Evolutionary conservation across 495 filamentous ascomycete species (phyloP), one percentile per base, ranked within the genome.

Genomic region (Penicillium canariense): DNA sequence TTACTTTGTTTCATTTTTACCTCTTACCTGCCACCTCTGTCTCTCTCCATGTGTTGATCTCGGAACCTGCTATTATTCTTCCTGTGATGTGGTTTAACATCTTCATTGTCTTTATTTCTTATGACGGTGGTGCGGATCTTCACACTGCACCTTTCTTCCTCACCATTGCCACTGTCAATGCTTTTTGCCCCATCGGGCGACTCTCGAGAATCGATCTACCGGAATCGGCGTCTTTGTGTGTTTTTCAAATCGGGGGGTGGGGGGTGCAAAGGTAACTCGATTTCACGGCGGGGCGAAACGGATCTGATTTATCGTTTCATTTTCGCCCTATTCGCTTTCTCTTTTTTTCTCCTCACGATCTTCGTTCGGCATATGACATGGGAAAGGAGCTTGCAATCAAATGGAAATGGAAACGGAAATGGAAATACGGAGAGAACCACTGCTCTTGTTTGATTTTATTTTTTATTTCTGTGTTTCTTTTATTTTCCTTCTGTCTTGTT

Each of bases 291-390:
- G 36, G 25, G 34, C 12, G 28, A 27, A 35, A 49, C 23, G 31
- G 48, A 30, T 56, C 20, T 30, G 39, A 30, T 18, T 34, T 48
- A 23, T 11, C 20, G 35, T 48, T 8, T 48, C 46, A 23, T 15
- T n/a, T 26, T 22, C 22, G 28, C 20, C 17, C 31, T 48, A 5
- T 23, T 48, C 28, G 46, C 28, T 26, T 35, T 48, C 46, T 32
- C 20, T 30, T 38, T 20, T 53, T 34, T 26, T 52, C 62, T 52
- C 52, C 52, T 36, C 47, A 59, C 53, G 56, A 65, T 59, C 62
- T 62, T 55, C 49, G 48, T 62, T 55, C 49, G 48, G 59, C 62
- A 62, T 60, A 63, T 55, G 60, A 58, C 54, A 58, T 58, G 57
- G 48, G 56, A 61, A 46, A 45, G 55, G 43, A 54, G 40, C 31